phyloP scores from a whole-genome alignment of 129 eudicot genomes.

The Flaveria sonorensis region DNA sequence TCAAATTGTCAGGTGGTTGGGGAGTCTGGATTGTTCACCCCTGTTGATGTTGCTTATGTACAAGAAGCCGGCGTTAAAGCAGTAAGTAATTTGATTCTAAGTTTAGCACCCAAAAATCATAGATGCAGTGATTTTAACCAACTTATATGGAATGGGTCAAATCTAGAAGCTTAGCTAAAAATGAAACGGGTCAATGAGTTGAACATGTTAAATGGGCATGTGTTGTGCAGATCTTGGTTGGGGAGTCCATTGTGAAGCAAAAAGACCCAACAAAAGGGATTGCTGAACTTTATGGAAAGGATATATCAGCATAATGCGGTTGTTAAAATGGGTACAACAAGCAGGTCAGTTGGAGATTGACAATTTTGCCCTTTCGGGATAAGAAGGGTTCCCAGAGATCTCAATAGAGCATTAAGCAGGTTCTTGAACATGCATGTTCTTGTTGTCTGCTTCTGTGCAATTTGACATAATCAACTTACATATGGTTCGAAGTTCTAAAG shows the following conservation, averaged over 20 bases:
- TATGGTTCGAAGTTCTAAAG: slow-evolving; percentile 6
- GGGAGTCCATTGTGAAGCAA: slow-evolving; percentile 87
- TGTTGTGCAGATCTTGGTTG: slow-evolving; percentile 74
- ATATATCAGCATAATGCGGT: slow-evolving; percentile 42
- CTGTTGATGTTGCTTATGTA: slow-evolving; percentile 87
- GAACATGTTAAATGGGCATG: background rate
- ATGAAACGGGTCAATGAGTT: background rate
- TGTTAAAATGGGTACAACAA: slow-evolving; percentile 15
- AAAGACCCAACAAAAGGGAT: slow-evolving; percentile 71
- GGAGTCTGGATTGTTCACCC: slow-evolving; percentile 97
- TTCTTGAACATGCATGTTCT: slow-evolving; percentile 6
- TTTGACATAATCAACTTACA: background rate
- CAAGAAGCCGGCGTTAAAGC: slow-evolving; percentile 97
- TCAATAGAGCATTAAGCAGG: background rate
- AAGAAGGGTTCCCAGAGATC: too few species aligned
- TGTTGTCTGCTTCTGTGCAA: background rate
- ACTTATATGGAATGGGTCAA: background rate
- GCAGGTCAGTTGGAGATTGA: slow-evolving; percentile 13
- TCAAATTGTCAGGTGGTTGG: slow-evolving; percentile 75
- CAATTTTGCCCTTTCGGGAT: slow-evolving; percentile 2
- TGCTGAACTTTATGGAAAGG: slow-evolving; percentile 76
- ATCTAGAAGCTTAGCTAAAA: slow-evolving; percentile 5
- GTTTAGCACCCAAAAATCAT: slow-evolving; percentile 9
- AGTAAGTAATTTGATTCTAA: slow-evolving; percentile 47
- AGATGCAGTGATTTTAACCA: background rate